Conservation (phyloP, 2,329 filamentous ascomycete species). For the Pseudomassariella vexata region DNA sequence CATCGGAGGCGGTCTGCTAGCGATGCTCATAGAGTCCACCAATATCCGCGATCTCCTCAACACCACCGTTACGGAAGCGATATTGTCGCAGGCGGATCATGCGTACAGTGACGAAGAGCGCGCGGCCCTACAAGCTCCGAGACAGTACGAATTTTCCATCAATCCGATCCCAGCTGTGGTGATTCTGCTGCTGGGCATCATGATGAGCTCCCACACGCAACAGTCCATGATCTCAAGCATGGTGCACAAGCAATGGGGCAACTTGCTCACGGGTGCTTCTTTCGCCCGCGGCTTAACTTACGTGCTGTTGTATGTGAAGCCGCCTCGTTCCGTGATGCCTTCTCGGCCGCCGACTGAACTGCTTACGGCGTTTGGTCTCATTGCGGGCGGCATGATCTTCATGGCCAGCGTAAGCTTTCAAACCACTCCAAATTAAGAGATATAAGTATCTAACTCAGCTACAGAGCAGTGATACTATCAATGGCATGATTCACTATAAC, state of each 20-base stretch:
- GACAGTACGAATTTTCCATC: constrained; percentile 67
- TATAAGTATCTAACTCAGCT: constrained; percentile 8
- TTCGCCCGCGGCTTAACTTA: constrained; percentile 77
- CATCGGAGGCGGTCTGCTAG: constrained; percentile 74
- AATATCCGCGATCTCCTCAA: constrained; percentile 63
- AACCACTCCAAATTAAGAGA: background rate
- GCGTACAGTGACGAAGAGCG: constrained; percentile 37
- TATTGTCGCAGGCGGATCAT: constrained; percentile 22
- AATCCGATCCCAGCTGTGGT: constrained; percentile 86
- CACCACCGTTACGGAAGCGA: constrained; percentile 36
- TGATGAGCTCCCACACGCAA: constrained; percentile 95
- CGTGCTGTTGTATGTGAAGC: constrained; percentile 69
- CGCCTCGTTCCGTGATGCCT: constrained; percentile 73
- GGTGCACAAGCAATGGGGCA: constrained; percentile 93
- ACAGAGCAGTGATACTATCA: constrained; percentile 69
- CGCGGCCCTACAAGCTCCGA: constrained; percentile 51
- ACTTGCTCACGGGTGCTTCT: constrained; percentile 74
- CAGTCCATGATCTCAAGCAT: constrained; percentile 77
- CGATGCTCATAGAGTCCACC: constrained; percentile 76
- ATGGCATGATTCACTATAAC: constrained; percentile 68
- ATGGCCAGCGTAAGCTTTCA: constrained; percentile 71
- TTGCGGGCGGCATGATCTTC: constrained; percentile 83
- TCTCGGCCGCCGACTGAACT: constrained; percentile 86
- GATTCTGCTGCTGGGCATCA: constrained; percentile 80
- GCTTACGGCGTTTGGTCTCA: constrained; percentile 79